phyloP scores from a whole-genome alignment of 2,329 filamentous ascomycete species.

The Stemphylium vesicarium region DNA sequence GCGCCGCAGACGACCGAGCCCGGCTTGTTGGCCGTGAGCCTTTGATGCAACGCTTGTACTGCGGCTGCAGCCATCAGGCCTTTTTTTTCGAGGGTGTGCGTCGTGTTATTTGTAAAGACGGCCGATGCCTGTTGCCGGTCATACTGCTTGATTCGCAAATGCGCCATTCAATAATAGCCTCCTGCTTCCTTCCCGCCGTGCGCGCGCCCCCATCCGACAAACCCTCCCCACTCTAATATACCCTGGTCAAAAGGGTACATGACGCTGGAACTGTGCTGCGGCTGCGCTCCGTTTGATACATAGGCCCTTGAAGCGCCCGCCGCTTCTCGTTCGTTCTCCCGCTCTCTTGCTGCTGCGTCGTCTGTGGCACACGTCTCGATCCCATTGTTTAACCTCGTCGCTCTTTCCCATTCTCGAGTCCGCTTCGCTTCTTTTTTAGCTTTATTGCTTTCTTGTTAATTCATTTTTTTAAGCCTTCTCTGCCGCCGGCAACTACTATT shows the following conservation, averaged over 20 bases:
- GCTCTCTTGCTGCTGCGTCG: constrained; percentile 4
- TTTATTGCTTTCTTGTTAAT: constrained; percentile 17
- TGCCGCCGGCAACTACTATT: constrained; percentile 4
- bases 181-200: constrained; percentile 2
- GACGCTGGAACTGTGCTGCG: neutral
- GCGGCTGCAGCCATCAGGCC: constrained; percentile 10
- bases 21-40: too few relatives aligned
- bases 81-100: neutral
- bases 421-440: constrained; percentile 15
- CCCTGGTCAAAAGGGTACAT: constrained; percentile 9
- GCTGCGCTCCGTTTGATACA: constrained; percentile 11
- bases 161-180: constrained; percentile 17
- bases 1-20: neutral
- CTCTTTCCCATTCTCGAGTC: constrained; percentile 28
- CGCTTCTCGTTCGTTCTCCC: constrained; percentile 2
- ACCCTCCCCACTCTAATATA: constrained; percentile 10
- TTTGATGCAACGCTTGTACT: constrained; percentile 8
- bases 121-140: constrained; percentile 5
- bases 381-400: constrained; percentile 29
- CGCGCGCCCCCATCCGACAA: constrained; percentile 4
- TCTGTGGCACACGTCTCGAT: constrained; percentile 11
- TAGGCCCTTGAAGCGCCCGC: constrained; percentile 10
- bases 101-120: constrained; percentile 2
- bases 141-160: constrained; percentile 18
- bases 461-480: constrained; percentile 7